Conservation (phyloP, 805 yeast genomes). For the Schizosaccharomyces cryophilus region DNA sequence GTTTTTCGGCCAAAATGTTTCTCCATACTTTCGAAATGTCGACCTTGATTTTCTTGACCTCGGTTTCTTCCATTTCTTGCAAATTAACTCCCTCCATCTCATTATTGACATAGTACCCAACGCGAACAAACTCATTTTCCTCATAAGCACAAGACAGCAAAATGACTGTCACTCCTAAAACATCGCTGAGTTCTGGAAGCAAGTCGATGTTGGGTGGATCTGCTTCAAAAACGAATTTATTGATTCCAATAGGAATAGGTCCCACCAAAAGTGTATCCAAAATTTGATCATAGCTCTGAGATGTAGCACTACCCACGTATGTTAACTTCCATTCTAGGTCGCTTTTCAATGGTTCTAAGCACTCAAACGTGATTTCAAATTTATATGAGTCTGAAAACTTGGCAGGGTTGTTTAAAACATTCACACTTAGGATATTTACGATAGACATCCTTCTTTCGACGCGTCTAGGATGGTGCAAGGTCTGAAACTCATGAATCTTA, state of each 20-base stretch:
- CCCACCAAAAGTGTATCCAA: constrained; percentile 91
- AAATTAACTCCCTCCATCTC: constrained; percentile 86
- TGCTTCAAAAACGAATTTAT: constrained; percentile 75
- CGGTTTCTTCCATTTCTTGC: constrained; percentile 24
- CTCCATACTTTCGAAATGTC: constrained; percentile 16
- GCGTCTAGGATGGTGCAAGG: too few species aligned
- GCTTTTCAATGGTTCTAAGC: constrained; percentile 71
- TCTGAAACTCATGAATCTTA: too few species aligned
- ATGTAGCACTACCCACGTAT: constrained; percentile 85
- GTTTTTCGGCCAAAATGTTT: constrained; percentile 87
- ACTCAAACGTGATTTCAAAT: constrained; percentile 91
- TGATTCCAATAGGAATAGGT: constrained; percentile 93
- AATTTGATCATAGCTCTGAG: constrained; percentile 71
- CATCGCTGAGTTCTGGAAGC: constrained; percentile 72
- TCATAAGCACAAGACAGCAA: constrained; percentile 78
- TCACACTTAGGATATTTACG: constrained; percentile 73
- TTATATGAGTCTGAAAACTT: constrained; percentile 80
- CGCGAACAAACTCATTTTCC: constrained; percentile 84
- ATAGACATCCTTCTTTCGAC: constrained; percentile 16
- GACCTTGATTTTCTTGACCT: constrained; percentile 50
- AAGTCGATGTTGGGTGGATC: constrained; percentile 93
- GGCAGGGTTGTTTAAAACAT: constrained; percentile 85
- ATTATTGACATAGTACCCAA: constrained; percentile 91
- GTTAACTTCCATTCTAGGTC: constrained; percentile 95
- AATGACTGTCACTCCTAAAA: constrained; percentile 87